Conservation (phyloP, 169 alveolate genomes). For the Neospora caninum region DNA sequence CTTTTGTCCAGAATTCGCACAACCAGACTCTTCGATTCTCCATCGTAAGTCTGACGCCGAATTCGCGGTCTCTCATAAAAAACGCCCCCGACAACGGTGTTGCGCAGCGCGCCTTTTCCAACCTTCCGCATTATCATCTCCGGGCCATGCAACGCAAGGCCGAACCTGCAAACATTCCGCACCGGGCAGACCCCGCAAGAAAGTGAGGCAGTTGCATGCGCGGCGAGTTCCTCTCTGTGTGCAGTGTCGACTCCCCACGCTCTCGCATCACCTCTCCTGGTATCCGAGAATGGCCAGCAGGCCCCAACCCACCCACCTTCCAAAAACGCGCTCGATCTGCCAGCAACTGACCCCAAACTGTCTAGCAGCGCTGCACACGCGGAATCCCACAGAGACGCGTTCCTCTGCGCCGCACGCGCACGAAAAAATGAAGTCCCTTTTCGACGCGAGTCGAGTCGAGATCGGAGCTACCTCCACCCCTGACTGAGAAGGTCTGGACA, state of each 20-base stretch:
- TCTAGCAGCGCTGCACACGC: too few relatives aligned
- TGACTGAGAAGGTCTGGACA: neutral
- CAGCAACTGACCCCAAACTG: too few relatives aligned
- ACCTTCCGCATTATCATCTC: conserved; percentile 1
- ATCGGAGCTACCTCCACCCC: neutral
- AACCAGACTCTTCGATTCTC: conserved; percentile 7
- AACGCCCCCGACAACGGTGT: neutral
- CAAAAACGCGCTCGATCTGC: too few relatives aligned
- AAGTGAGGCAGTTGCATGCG: neutral
- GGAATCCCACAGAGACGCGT: too few relatives aligned
- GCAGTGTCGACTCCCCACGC: too few relatives aligned
- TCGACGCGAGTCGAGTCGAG: neutral
- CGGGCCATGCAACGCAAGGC: conserved; percentile 27
- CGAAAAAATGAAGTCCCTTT: too few relatives aligned
- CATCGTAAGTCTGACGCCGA: conserved; percentile 40
- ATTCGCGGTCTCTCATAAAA: conserved; percentile 24
- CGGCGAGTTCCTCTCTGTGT: too few relatives aligned
- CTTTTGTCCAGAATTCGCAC: neutral
- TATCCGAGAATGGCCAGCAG: too few relatives aligned
- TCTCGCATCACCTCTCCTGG: too few relatives aligned
- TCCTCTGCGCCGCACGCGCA: too few relatives aligned
- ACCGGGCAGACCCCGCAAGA: neutral
- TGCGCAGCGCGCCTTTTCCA: neutral
- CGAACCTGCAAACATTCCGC: neutral
- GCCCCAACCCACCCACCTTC: too few relatives aligned